Conservation (phyloP, 1,284 basidiomycete genomes). For the Fistulinella cinereoalba region DNA sequence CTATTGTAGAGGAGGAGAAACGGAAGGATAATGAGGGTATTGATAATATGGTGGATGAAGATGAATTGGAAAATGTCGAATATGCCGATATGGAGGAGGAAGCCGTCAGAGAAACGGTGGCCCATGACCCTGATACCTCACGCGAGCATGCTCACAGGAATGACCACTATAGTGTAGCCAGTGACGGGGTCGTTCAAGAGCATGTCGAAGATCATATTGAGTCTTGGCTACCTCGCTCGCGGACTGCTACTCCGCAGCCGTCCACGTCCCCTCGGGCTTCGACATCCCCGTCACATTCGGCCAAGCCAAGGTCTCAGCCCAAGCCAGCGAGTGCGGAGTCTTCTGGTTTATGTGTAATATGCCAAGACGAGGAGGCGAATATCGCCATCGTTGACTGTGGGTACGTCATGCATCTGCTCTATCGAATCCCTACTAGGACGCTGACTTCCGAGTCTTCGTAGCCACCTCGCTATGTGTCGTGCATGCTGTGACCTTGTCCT, state of each 20-base stretch:
- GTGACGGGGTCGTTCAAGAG: background rate
- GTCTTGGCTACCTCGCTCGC: background rate
- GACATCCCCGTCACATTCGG: conserved; percentile 14
- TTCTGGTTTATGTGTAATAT: conserved; percentile 80
- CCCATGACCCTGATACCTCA: conserved; percentile 15
- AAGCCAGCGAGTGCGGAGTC: conserved; percentile 51
- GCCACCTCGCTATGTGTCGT: conserved; percentile 80
- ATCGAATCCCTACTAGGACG: background rate
- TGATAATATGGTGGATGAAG: conserved; percentile 37
- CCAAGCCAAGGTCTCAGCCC: conserved; percentile 32
- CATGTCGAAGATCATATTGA: background rate
- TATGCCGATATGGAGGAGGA: conserved; percentile 19
- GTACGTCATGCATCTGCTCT: conserved; percentile 41
- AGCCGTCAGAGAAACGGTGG: conserved; percentile 10
- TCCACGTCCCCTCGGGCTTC: conserved; percentile 12
- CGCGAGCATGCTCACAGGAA: conserved; percentile 2
- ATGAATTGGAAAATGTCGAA: conserved; percentile 13
- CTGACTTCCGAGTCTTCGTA: conserved; percentile 31
- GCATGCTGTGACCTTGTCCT: conserved; percentile 83
- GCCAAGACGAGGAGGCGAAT: conserved; percentile 88
- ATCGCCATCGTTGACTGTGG: conserved; percentile 93
- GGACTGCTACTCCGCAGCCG: conserved; percentile 11
- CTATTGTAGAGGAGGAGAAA: conserved; percentile 65
- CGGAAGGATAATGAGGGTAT: conserved; percentile 41
- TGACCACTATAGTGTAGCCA: background rate